Base-by-base conservation (phyloP, 768 basidiomycete genomes). In the Strobilomyces confusus region DNA sequence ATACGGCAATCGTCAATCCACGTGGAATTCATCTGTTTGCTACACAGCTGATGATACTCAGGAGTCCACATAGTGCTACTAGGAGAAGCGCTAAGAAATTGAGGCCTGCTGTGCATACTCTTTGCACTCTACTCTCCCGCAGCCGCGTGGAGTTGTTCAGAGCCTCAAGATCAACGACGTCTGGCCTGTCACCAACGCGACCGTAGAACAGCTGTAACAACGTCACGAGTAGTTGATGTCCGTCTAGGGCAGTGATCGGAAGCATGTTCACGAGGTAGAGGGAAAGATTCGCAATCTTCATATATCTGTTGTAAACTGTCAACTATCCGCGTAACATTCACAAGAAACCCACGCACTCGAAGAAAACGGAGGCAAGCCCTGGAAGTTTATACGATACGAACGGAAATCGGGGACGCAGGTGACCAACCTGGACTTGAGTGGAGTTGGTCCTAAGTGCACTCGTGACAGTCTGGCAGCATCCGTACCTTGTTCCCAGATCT, bases 261-360 rank as follows among this genome's bases (percentile, higher is more conserved):
- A 94, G 75, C 25, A 90, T 78, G 66, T 95, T 95, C 73, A 94
- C 84, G 52, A 92, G 69, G 66, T 81, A 92, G 2, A 95, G 73
- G 3, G 90, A 92, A 30, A 93, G 67, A n/a, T 84, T 82, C 2
- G 88, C 77, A 62, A 81, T 80, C 32, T 73, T 69, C 54, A 84
- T 68, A 55, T 88, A 89, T 55, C 88, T 87, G 58, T 50, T 12
- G 29, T n/a, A 4, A 40, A 15, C 5, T 34, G 17, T 59, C 33
- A 46, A 25, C 9, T 29, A 19, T 2, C 9, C 14, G 3, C 36
- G 22, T 19, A 22, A 30, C 32, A 45, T 29, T 25, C 13, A 19
- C 4, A 11, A 15, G 32, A 32, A 41, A 19, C 11, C 5, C n/a
- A 76, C 85, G 54, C 59, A 91, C 89, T 77, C 67, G 63, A 82